Conservation (phyloP, 768 basidiomycete genomes). For the Artomyces pyxidatus region DNA sequence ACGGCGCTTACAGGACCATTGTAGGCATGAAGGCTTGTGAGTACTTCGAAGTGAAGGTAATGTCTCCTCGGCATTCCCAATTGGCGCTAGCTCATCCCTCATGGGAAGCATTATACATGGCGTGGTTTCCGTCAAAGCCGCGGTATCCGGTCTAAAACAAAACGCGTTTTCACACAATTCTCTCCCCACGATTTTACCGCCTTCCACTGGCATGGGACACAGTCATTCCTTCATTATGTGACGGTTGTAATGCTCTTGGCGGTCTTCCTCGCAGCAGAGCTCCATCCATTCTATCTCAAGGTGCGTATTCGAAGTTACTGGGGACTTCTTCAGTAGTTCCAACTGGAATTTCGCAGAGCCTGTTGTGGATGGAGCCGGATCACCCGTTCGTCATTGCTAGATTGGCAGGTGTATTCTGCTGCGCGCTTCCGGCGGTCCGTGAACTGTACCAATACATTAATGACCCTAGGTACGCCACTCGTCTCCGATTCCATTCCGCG, state of each 20-base stretch:
- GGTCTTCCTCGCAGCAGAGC: slow-evolving; percentile 75
- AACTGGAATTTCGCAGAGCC: slow-evolving; percentile 31
- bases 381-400: slow-evolving; percentile 74
- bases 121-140: slow-evolving; percentile 73
- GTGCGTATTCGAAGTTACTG: slow-evolving; percentile 28
- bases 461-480: slow-evolving; percentile 56
- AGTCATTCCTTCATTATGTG: slow-evolving; percentile 64
- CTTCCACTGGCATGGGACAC: slow-evolving; percentile 81
- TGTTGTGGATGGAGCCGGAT: slow-evolving; percentile 87
- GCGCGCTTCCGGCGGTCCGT: slow-evolving; percentile 78
- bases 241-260: slow-evolving; percentile 69
- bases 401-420: slow-evolving; percentile 72
- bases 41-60: slow-evolving; percentile 66
- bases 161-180: slow-evolving; percentile 74
- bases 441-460: slow-evolving; percentile 82
- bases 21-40: slow-evolving; percentile 83
- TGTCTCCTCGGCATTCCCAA: slow-evolving; percentile 1
- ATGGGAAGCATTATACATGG: slow-evolving; percentile 70
- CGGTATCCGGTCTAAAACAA: slow-evolving; percentile 72
- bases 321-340: too few species aligned
- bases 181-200: slow-evolving; percentile 84
- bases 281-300: slow-evolving; percentile 87
- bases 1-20: slow-evolving; percentile 8
- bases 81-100: slow-evolving; percentile 4
- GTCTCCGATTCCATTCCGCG: slow-evolving; percentile 1